These are phyloP conservation scores for Populus pruinosa DNA, from an alignment of 345 rosid genomes.

Conservation along the genomic window DNA sequence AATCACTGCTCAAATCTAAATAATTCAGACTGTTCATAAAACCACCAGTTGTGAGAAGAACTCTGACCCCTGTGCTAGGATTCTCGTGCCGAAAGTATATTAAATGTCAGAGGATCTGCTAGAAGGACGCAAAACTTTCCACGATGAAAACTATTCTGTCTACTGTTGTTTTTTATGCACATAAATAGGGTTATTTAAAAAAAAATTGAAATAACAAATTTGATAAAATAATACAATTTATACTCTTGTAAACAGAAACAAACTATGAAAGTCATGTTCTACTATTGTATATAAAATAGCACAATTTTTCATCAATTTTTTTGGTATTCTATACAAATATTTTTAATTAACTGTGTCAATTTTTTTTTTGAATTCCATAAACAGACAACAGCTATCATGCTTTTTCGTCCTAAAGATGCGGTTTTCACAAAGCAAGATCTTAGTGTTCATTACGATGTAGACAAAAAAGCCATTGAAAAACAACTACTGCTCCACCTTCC, in stretches of 20 bases:
- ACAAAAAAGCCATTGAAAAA: not conserved
- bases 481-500: not conserved
- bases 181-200: not conserved
- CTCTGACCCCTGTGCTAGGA: not conserved
- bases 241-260: no score
- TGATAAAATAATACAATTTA: no score
- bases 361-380: not conserved
- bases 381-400: not conserved
- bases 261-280: no score
- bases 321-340: no score
- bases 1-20: not conserved
- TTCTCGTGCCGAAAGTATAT: not conserved
- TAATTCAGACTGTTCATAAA: no score
- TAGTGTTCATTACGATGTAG: not conserved
- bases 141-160: not conserved
- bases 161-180: not conserved
- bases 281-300: no score
- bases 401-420: not conserved
- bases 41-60: no score
- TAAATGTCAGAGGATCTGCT: not conserved
- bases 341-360: no score
- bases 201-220: no score
- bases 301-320: no score
- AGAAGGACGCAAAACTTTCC: not conserved
- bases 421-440: slow-evolving; percentile 1